Conservation (phyloP, 371 early-diverging fungal species). For the Zychaea mexicana region DNA sequence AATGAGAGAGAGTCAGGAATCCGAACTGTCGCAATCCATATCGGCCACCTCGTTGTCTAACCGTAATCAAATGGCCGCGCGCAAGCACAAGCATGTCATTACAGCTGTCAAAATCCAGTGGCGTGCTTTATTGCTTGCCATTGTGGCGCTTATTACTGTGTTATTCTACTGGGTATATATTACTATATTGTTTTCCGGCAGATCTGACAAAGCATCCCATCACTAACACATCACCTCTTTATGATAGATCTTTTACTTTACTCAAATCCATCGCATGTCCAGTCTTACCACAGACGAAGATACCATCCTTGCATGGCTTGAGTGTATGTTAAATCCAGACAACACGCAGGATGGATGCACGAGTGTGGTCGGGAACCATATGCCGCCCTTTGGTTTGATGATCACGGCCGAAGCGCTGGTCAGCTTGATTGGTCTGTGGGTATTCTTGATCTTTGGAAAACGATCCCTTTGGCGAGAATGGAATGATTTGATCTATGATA, state of each 20-base stretch:
- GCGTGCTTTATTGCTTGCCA: constrained; percentile 65
- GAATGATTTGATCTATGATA: constrained; percentile 53
- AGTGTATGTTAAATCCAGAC: constrained; percentile 49
- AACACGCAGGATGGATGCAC: constrained; percentile 46
- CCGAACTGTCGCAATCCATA: constrained; percentile 53
- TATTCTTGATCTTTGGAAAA: constrained; percentile 65
- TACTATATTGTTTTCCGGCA: not conserved
- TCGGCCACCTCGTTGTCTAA: constrained; percentile 35
- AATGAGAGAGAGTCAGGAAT: constrained; percentile 44
- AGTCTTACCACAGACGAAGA: constrained; percentile 25
- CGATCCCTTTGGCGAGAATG: constrained; percentile 56
- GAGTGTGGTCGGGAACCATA: constrained; percentile 20
- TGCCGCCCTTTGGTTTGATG: constrained; percentile 63
- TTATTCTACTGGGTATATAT: constrained; percentile 52
- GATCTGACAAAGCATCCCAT: not conserved
- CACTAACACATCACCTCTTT: not conserved
- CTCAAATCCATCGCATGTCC: constrained; percentile 48
- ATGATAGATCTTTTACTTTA: constrained; percentile 53
- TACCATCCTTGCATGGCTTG: constrained; percentile 44
- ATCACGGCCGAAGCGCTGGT: constrained; percentile 62
- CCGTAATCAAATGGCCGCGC: constrained; percentile 39
- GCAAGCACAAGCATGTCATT: constrained; percentile 58
- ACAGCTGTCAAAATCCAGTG: constrained; percentile 69
- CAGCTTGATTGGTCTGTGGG: constrained; percentile 56
- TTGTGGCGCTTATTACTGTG: constrained; percentile 49